Evolutionary conservation across 2,329 filamentous ascomycete species (phyloP).

Genomic region (Venturiaceae sp.): DNA sequence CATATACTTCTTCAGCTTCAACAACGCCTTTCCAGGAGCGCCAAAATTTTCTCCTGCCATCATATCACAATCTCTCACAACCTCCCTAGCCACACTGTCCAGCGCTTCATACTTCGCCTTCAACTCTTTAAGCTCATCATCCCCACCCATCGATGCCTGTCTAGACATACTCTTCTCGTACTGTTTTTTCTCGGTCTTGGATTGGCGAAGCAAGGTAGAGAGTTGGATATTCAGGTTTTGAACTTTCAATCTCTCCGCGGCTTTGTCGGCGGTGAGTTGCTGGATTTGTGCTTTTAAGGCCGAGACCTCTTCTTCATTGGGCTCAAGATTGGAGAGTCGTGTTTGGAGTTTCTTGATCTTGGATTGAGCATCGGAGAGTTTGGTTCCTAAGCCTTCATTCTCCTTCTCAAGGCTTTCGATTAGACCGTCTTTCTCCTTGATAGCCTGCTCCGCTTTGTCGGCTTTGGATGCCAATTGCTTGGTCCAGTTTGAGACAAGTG

Average conservation of each 20-base stretch:
- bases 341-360: background rate
- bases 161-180: background rate
- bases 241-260: background rate
- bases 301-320: background rate
- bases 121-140: background rate
- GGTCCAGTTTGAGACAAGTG: background rate
- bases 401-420: background rate
- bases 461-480: background rate
- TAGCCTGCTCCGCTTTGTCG: too few relatives aligned
- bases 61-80: background rate
- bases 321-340: background rate
- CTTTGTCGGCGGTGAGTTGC: background rate
- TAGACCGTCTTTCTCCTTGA: background rate
- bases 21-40: background rate
- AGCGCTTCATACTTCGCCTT: background rate
- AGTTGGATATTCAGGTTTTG: background rate
- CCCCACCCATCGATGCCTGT: background rate
- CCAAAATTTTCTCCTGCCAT: background rate
- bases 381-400: background rate
- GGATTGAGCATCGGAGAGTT: background rate
- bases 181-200: background rate
- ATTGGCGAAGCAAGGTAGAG: background rate
- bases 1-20: background rate
- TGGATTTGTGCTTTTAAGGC: background rate
- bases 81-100: background rate